Base-by-base conservation (phyloP, 2,329 filamentous ascomycete genomes). In the Stachybotrys chartarum region DNA sequence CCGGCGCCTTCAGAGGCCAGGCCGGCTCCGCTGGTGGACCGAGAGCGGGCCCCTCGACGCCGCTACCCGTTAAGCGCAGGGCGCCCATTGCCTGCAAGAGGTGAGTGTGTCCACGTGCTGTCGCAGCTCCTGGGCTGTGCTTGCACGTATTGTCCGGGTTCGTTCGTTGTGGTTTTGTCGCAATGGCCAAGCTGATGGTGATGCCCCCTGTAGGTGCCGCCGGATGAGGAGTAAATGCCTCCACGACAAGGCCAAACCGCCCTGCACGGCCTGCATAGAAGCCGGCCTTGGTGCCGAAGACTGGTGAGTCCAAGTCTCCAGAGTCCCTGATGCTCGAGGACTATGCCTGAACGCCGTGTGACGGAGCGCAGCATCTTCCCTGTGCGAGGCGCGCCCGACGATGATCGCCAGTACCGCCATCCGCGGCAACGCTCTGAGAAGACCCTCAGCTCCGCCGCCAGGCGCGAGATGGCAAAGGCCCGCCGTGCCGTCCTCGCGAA, bases 181-280 rank as follows among this genome's bases (percentile, higher is more conserved):
- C 24, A 3, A 24, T 24, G 24, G 24, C 24, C 4, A 24, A 24
- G 24, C 24, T 24, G 24, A 24, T 24, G 24, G 24, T 24, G 24
- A 24, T 24, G 24, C 14, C 46, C 32, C 42, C 35, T 55, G 16
- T 53, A 80, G 78, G 70, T 83, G 80, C 59, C 79, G 80, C 39
- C 77, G 78, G 39, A 78, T 82, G 72, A 75, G 80, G 57, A 81
- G 77, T 64, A 83, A 81, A 68, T 83, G 80, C 60, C 62, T 78
- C 17, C 78, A 81, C 59, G 75, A 79, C 8, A 77, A 74, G 52
- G 72, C 69, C 5, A 66, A 68, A 24, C 70, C 78, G 30, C 79
- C 79, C 16, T 84, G 81, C 59, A 76, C 78, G 55, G 70, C 77
- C 6, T 84, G 81, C 58, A 64, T 67, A 18, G 75, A 79, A 53